Percentiles rank a stretch among this genome's conserved stretches.
phyloP scores from a whole-genome alignment of 805 yeast genomes.

The Hanseniaspora guilliermondii region DNA sequence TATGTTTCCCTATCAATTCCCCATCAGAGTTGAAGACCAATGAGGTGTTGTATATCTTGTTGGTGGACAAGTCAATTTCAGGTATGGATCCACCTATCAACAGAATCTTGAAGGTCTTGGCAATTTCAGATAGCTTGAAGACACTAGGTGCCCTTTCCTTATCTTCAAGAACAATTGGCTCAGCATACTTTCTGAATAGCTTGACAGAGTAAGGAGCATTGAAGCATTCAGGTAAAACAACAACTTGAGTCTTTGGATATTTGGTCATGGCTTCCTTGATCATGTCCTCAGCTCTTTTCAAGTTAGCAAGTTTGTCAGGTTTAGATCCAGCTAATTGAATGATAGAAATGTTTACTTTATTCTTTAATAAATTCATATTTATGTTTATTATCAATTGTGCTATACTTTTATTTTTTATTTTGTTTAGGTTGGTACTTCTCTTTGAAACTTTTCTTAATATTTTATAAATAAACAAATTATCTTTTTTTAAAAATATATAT shows the following conservation, averaged over 20 bases:
- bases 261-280: conserved; percentile 48
- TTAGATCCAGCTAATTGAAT: conserved; percentile 66
- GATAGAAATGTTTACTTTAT: conserved; percentile 65
- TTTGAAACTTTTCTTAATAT: too few relatives aligned
- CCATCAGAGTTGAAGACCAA: conserved; percentile 64
- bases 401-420: neutral
- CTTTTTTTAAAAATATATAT: too few relatives aligned
- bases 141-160: conserved; percentile 43
- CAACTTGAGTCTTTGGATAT: conserved; percentile 54
- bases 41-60: conserved; percentile 58
- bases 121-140: conserved; percentile 47
- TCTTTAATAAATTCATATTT: conserved; percentile 22
- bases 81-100: conserved; percentile 91
- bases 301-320: conserved; percentile 64
- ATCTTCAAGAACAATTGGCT: conserved; percentile 59
- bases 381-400: too few relatives aligned
- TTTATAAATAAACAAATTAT: too few relatives aligned
- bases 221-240: conserved; percentile 91
- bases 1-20: conserved; percentile 68
- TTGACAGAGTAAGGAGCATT: conserved; percentile 87
- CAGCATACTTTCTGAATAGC: conserved; percentile 80
- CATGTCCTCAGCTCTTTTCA: conserved; percentile 51
- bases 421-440: neutral
- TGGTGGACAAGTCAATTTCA: conserved; percentile 47
- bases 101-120: conserved; percentile 49